phyloP scores from a whole-genome alignment of 768 basidiomycete genomes.

The Termitomyces sp. region DNA sequence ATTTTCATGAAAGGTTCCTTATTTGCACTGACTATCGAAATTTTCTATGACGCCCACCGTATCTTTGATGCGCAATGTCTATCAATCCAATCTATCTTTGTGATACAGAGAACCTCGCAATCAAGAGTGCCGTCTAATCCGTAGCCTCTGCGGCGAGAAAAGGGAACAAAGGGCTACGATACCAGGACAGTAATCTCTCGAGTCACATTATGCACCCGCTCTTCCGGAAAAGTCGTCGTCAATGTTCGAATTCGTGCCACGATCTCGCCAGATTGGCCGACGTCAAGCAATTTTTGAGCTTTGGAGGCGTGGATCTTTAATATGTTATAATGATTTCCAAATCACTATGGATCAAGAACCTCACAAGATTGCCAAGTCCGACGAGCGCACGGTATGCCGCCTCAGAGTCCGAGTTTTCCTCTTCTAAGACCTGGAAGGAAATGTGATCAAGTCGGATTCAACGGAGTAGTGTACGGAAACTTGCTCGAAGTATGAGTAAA shows the following conservation, averaged over 20 bases:
- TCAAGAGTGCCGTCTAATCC: not conserved
- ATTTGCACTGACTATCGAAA: not conserved
- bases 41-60: not conserved
- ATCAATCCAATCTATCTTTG: not conserved
- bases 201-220: conserved; percentile 46
- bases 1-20: not conserved
- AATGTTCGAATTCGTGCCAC: conserved; percentile 32
- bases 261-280: conserved; percentile 34
- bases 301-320: conserved; percentile 46
- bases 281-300: conserved; percentile 29
- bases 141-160: not conserved
- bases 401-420: conserved; percentile 56
- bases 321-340: conserved; percentile 2
- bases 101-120: conserved; percentile 2
- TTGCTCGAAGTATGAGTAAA: conserved; percentile 41
- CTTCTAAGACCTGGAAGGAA: conserved; percentile 38
- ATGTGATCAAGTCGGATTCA: not conserved
- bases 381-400: conserved; percentile 66
- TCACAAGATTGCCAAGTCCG: conserved; percentile 68
- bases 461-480: not conserved
- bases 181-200: conserved; percentile 42
- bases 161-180: conserved; percentile 17
- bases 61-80: not conserved
- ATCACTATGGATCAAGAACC: conserved; percentile 14
- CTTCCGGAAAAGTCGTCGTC: conserved; percentile 48